Base-by-base conservation (phyloP, 306 rosid species). In the Pterocarpus santalinus region DNA sequence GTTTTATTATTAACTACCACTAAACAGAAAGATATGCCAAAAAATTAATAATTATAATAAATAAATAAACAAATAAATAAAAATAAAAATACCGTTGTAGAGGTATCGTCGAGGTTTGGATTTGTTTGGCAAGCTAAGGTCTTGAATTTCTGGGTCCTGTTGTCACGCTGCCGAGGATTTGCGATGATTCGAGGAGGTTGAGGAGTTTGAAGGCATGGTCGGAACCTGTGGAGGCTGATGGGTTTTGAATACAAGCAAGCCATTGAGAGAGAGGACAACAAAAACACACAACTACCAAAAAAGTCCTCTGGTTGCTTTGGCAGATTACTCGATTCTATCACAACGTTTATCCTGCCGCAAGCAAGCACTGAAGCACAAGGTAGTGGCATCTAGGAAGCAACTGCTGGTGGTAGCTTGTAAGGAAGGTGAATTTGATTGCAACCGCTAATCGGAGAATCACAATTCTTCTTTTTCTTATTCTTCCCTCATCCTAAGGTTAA, bases 221-320 rank as follows among this genome's bases (percentile, higher is more conserved):
- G 93, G 82, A 89, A 81, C 67, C 91, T 88, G 69, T 90, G 92
- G 84, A 92, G 86, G 17, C 77, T 78, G 61, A 93, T 74, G 62
- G 94, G 86, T 69, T 87, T 86, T 8, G 95, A 73, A 71, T 92
- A 92, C 77, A 91, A 35, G 34, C 91, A 92, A 88, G 91, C 91
- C 98, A 92, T 94, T 10, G 69, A 36, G 81, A 36, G 69, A 55
- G 72, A 53, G 28, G 15, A 51, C 4, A 61, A 83, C 8, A 55
- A 5, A 56, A 56, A 1, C 5, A 60, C n/a, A 2, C 4, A 30
- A 8, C 15, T 7, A 32, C 14, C 13, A 75, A 15, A 75, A n/a
- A n/a, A 35, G 7, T 61, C 52, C 32, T 72, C 22, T n/a, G 22
- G n/a, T 71, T 46, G 17, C 63, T 17, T n/a, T 28, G 65, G 17